A percentile compares a stretch with the other conserved stretches of the same genome.
These are phyloP conservation scores for Kondoa malvinella DNA, from an alignment of 768 basidiomycete species.

Conservation along the genomic window DNA sequence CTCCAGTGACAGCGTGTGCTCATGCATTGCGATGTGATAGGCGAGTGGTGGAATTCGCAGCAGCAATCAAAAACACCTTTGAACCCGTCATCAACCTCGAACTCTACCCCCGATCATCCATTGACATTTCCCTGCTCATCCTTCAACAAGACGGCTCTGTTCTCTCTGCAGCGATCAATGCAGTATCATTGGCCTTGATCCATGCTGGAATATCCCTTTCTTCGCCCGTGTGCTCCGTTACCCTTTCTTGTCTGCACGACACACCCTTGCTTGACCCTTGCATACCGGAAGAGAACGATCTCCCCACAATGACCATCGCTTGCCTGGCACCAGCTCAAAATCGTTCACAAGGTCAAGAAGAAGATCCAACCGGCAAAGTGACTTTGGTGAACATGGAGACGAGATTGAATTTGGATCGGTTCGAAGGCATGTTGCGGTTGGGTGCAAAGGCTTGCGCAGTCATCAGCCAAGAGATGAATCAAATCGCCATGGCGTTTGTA, in stretches of 20 bases:
- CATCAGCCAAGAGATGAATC: conserved; percentile 14
- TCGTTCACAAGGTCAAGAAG: not conserved
- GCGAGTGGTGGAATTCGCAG: conserved; percentile 48
- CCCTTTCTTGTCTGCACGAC: conserved; percentile 45
- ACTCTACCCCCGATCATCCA: conserved; percentile 83
- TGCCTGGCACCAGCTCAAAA: conserved; percentile 50
- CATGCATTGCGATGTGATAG: not conserved
- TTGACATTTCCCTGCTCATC: conserved; percentile 84
- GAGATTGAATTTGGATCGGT: conserved; percentile 75
- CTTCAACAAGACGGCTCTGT: conserved; percentile 78
- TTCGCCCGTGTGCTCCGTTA: conserved; percentile 80
- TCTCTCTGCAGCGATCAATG: conserved; percentile 81
- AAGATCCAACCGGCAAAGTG: conserved; percentile 41
- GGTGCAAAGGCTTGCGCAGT: conserved; percentile 18
- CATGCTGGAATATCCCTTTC: conserved; percentile 75
- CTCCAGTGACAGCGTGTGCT: not conserved
- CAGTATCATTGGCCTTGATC: conserved; percentile 76
- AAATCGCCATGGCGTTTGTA: conserved; percentile 9
- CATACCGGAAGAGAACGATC: conserved; percentile 70
- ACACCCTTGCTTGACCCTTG: conserved; percentile 74
- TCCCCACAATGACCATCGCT: conserved; percentile 75
- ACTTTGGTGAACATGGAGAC: conserved; percentile 87
- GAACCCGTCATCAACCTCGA: conserved; percentile 81
- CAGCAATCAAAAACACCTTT: conserved; percentile 80
- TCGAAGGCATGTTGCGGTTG: conserved; percentile 58